Percentiles rank a stretch among this genome's conserved stretches.
phyloP scores from a whole-genome alignment of 1,284 basidiomycete species.

The Malassezia globosa region DNA sequence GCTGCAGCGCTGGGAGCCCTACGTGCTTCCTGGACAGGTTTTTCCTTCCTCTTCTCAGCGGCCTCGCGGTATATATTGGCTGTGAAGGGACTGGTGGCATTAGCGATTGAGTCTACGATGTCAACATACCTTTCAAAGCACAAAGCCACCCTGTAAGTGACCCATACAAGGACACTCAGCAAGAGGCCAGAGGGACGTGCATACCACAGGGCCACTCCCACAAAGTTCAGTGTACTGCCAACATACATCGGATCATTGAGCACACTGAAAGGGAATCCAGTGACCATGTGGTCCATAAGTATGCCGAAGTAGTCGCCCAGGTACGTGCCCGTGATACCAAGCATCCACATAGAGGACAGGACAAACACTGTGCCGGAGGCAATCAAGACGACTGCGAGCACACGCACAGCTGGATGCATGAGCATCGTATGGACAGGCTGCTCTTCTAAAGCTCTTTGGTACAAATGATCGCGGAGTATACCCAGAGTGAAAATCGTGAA shows the following conservation, averaged over 20 bases:
- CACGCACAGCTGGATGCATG: slow-evolving; percentile 55
- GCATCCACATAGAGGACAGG: slow-evolving; percentile 73
- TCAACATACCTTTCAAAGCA: slow-evolving; percentile 34
- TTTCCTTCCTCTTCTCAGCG: slow-evolving; percentile 26
- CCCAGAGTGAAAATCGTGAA: slow-evolving; percentile 77
- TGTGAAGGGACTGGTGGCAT: slow-evolving; percentile 30
- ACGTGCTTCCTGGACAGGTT: slow-evolving; percentile 11
- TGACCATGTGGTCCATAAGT: slow-evolving; percentile 67
- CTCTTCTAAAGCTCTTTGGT: slow-evolving; percentile 54
- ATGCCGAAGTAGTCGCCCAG: slow-evolving; percentile 99
- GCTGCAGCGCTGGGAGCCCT: too few species aligned
- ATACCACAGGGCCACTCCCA: slow-evolving; percentile 39
- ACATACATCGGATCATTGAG: slow-evolving; percentile 84
- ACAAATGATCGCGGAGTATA: slow-evolving; percentile 69
- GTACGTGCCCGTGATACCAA: slow-evolving; percentile 70
- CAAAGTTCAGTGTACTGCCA: slow-evolving; percentile 44
- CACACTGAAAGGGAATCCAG: slow-evolving; percentile 88
- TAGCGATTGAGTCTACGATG: too few species aligned
- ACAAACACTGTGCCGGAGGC: slow-evolving; percentile 54
- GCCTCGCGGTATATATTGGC: slow-evolving; percentile 40
- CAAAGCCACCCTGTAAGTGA: slow-evolving; percentile 36
- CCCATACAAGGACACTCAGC: slow-evolving; percentile 38
- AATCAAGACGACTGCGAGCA: slow-evolving; percentile 61
- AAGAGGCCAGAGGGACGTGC: slow-evolving; percentile 42
- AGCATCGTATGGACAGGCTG: slow-evolving; percentile 55